phyloP scores from a whole-genome alignment of 2,329 filamentous ascomycete species.

The Bipolaris bicolor region DNA sequence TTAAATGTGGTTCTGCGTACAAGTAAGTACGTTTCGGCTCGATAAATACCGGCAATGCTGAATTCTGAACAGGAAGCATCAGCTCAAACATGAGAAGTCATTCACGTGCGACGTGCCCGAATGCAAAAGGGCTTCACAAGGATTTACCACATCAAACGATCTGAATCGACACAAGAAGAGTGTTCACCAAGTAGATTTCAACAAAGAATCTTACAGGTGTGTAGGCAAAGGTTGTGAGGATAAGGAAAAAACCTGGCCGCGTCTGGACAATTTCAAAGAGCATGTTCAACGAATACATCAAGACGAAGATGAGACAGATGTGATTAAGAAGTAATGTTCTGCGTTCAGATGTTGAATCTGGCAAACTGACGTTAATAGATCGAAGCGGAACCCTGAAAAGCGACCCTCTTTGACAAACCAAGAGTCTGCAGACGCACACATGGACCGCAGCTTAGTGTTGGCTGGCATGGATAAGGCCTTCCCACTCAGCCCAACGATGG shows the following conservation, averaged over 20 bases:
- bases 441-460: slow-evolving; percentile 38
- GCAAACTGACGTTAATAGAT: slow-evolving; percentile 34
- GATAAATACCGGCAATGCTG: slow-evolving; percentile 10
- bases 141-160: slow-evolving; percentile 82
- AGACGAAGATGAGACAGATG: slow-evolving; percentile 51
- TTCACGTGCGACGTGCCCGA: slow-evolving; percentile 64
- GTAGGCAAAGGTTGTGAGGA: slow-evolving; percentile 61
- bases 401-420: slow-evolving; percentile 12
- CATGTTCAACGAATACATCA: slow-evolving; percentile 75
- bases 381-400: slow-evolving; percentile 21
- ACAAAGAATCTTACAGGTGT: slow-evolving; percentile 62
- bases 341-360: background rate
- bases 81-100: slow-evolving; percentile 71
- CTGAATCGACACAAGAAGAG: slow-evolving; percentile 78
- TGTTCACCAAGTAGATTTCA: slow-evolving; percentile 64
- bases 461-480: slow-evolving; percentile 39
- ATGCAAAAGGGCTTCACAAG: slow-evolving; percentile 64
- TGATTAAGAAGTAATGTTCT: slow-evolving; percentile 55
- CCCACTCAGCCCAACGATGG: slow-evolving; percentile 22
- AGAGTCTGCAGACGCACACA: slow-evolving; percentile 27
- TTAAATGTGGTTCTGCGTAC: slow-evolving; percentile 46
- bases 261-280: slow-evolving; percentile 84
- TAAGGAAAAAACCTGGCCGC: slow-evolving; percentile 75
- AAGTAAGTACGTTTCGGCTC: slow-evolving; percentile 36
- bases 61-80: slow-evolving; percentile 69